Percentiles rank a stretch among this genome's conserved stretches.
phyloP scores from a whole-genome alignment of 176 grass and related monocot species.

The Raddia distichophylla region DNA sequence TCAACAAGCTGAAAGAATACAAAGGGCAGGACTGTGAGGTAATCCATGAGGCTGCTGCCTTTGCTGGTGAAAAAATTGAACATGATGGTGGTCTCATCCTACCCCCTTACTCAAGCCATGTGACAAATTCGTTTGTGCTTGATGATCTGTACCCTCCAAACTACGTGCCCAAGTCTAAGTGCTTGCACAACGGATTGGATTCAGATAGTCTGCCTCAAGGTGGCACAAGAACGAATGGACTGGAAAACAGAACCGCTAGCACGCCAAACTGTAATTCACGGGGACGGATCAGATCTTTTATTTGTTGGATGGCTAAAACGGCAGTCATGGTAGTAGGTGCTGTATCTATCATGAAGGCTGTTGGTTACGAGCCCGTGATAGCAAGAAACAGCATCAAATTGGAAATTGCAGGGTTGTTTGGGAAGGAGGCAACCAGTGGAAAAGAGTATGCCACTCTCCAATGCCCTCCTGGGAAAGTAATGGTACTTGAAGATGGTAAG shows the following conservation, averaged over 20 bases:
- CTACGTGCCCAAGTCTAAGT: conserved; percentile 42
- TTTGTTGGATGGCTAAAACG: conserved; percentile 77
- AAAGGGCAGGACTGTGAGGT: conserved; percentile 76
- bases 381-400: conserved; percentile 44
- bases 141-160: conserved; percentile 58
- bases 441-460: neutral
- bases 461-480: conserved; percentile 68
- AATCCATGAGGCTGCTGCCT: conserved; percentile 70
- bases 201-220: conserved; percentile 15
- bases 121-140: conserved; percentile 62
- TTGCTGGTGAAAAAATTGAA: conserved; percentile 80
- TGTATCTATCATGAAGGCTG: conserved; percentile 57
- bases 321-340: conserved; percentile 59
- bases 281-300: conserved; percentile 49
- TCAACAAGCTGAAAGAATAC: conserved; percentile 77
- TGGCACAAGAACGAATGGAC: neutral
- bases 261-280: neutral
- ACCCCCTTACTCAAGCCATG: conserved; percentile 61
- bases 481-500: conserved; percentile 66
- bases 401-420: conserved; percentile 21
- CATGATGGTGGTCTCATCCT: conserved; percentile 70
- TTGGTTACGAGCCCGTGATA: conserved; percentile 55
- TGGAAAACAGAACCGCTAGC: conserved; percentile 27
- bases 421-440: neutral
- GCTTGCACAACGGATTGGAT: conserved; percentile 16